phyloP scores from a whole-genome alignment of 2,329 filamentous ascomycete species.

The Clonostachys byssicola region DNA sequence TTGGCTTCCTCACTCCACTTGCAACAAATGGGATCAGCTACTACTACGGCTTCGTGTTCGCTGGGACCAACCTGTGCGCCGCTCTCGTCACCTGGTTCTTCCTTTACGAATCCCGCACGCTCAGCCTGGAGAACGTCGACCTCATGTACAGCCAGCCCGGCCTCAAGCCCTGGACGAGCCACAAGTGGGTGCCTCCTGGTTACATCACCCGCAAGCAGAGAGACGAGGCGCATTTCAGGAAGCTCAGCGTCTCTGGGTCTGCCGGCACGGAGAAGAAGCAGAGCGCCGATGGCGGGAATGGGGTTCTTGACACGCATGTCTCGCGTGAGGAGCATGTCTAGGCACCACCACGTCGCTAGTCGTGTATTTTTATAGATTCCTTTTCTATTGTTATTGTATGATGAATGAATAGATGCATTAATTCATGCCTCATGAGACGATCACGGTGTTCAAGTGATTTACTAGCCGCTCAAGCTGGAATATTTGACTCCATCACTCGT shows the following conservation, averaged over 20 bases:
- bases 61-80: slow-evolving; percentile 54
- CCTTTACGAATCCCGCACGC: slow-evolving; percentile 60
- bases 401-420: neutral
- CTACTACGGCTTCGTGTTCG: slow-evolving; percentile 63
- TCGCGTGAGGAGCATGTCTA: neutral
- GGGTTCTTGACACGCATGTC: neutral
- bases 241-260: slow-evolving; percentile 6
- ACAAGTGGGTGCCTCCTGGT: slow-evolving; percentile 44
- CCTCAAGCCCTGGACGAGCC: slow-evolving; percentile 59
- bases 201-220: slow-evolving; percentile 32
- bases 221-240: slow-evolving; percentile 18
- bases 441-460: no score
- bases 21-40: slow-evolving; percentile 59
- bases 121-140: slow-evolving; percentile 69
- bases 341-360: neutral
- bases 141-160: slow-evolving; percentile 59
- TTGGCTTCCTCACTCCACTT: slow-evolving; percentile 65
- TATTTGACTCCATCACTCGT: no score
- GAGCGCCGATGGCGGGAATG: neutral
- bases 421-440: no score
- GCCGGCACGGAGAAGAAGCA: slow-evolving; percentile 7
- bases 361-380: neutral
- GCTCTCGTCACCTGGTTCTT: slow-evolving; percentile 64
- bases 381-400: neutral
- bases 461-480: no score